Evolutionary conservation across 2,329 filamentous ascomycete species (phyloP), one percentile per base, ranked within the genome.

Genomic region (Colletotrichum plurivorum): DNA sequence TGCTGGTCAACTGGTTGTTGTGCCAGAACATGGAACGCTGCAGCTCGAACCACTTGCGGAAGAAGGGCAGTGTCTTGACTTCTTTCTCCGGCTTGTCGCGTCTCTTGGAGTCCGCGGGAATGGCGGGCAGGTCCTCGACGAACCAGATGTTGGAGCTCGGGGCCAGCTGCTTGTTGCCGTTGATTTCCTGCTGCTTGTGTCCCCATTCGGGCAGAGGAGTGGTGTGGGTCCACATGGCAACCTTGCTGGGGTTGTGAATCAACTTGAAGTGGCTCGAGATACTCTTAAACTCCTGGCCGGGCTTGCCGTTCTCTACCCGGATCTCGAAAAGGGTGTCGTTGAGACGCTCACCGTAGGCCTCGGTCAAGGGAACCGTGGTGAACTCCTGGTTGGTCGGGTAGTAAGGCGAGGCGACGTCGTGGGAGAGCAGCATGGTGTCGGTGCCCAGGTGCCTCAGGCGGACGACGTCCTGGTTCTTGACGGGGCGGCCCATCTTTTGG

Each of bases 21-120:
- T 99, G 96, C 88, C 93, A 95, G 88, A 99, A 99, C 95, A 99
- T 99, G 75, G 95, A 94, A 57, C 95, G 90, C 83, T 99, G 96
- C 67, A 99, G 88, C 85, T 99, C 96, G 73, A 98, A 90, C 87
- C 95, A 99, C 85, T 99, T 99, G 77, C 89, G 90, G 73, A 98
- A 83, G 88, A 99, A 99, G 18, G 95, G 91, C 76, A 98, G 80
- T 20, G 86, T 86, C 86, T 97, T 98, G 78, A 95, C 88, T 83
- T 95, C 88, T 75, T 90, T 91, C 76, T 91, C 88, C 71, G 93
- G 88, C 84, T 93, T 96, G 69, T 90, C 83, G 71, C 94, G 89
- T 67, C 96, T 94, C 46, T 88, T 85, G 74, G 91, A 90, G 73
- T 94, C 94, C 5, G 81, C 85, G 2, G 91, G 84, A 54, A 98